Base-by-base conservation (phyloP, 768 basidiomycete species). In the Dentipellis sp. region DNA sequence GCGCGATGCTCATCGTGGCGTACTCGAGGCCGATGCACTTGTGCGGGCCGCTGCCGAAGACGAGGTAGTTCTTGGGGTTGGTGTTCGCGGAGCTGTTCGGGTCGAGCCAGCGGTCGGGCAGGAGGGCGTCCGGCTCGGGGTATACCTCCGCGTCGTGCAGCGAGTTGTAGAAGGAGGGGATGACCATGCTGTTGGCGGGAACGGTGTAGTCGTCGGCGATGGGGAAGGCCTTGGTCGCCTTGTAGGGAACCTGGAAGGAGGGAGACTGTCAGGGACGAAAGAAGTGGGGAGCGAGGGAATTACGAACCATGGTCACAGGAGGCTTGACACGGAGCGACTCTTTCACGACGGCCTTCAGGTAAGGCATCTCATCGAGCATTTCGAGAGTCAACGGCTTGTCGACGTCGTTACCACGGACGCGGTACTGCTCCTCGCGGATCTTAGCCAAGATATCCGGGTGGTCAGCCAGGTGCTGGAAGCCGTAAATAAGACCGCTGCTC, bases 391-490 rank as follows among this genome's bases (percentile, higher is more conserved):
- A 66, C 19, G 89, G 85, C 55, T 77, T 78, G 35, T 90, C 81
- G 54, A 80, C 72, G 68, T 97, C 84, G 56, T 86, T 88, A 58
- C 79, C 80, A 56, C 97, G 83, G 55, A 95, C 80, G 47, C 80
- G 78, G 45, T 87, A 83, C 70, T 97, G 94, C 72, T 99, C 97
- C 63, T 86, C 90, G 53, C 88, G 82, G 59, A 98, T 81, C 72
- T 95, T 97, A 38, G 81, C 82, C 62, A 95, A 72, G 54, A 97
- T 74, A 22, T 93, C 88, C 1, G 95, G 95, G 67, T 91, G 78
- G 70, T 98, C 97, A 46, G 90, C 91, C 38, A 97, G 78, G 70
- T 94, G 91, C 72, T 99, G 97, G 83, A 98, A 97, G 39, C 84
- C 88, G 69, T 91, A 97, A 65, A 97, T 93, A 64, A 97, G 74